Conservation (phyloP, 345 rosid species). For the Brassica juncea region DNA sequence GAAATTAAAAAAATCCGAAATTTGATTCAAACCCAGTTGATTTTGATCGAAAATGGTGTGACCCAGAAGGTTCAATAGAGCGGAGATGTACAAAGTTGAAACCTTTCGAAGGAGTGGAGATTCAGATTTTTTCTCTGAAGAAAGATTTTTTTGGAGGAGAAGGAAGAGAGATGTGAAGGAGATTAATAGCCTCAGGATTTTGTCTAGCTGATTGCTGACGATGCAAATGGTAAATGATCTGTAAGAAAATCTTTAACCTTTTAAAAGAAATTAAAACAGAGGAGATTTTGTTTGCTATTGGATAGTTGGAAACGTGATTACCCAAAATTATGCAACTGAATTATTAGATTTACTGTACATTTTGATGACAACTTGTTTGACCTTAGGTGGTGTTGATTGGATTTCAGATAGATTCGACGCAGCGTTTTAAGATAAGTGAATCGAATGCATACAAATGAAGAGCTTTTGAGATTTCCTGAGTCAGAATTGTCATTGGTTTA, state of each 20-base stretch:
- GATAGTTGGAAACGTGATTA: constrained; percentile 10
- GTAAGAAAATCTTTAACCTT: constrained; percentile 15
- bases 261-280: neutral
- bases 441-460: neutral
- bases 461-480: too few species aligned
- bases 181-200: constrained; percentile 32
- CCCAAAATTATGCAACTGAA: neutral
- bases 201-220: constrained; percentile 13
- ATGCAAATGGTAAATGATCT: neutral
- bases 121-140: neutral
- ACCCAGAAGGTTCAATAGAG: neutral
- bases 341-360: neutral
- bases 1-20: neutral
- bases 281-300: constrained; percentile 12
- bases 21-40: constrained; percentile 12
- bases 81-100: neutral
- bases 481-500: too few species aligned
- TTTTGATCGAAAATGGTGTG: neutral
- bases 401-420: constrained; percentile 8
- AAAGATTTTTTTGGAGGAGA: neutral
- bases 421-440: neutral
- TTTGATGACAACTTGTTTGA: constrained; percentile 22
- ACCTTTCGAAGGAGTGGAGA: constrained; percentile 6
- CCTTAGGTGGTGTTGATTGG: constrained; percentile 23
- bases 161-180: neutral